Evolutionary conservation across 2,329 filamentous ascomycete genomes (phyloP).

Genomic region (Trichoderma lentiforme): DNA sequence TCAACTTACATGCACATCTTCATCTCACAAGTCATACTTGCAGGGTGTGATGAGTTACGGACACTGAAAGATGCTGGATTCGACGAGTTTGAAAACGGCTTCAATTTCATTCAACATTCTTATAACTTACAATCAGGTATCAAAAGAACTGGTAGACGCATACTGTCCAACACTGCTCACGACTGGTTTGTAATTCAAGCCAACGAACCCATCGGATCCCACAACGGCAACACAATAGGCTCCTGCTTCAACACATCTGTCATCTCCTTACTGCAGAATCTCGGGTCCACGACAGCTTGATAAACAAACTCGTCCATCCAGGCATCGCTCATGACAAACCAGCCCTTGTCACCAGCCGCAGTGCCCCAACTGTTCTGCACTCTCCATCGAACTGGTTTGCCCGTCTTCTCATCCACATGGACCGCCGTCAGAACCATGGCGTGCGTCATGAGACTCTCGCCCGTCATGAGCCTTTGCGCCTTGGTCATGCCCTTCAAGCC

Average conservation of each 20-base stretch:
- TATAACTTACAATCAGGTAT: background rate
- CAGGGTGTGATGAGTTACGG: background rate
- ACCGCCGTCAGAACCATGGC: conserved; percentile 90
- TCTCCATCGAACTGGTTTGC: conserved; percentile 70
- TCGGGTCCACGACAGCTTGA: conserved; percentile 78
- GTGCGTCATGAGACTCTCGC: conserved; percentile 83
- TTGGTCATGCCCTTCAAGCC: conserved; percentile 71
- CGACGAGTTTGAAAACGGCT: background rate
- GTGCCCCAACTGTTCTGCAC: conserved; percentile 86
- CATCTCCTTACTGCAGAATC: conserved; percentile 62
- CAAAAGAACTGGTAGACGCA: background rate
- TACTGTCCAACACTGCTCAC: background rate
- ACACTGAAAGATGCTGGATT: background rate
- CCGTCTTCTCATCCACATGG: conserved; percentile 63
- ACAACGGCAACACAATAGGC: conserved; percentile 68
- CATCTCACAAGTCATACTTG: background rate
- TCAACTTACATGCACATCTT: background rate
- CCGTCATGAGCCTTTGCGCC: conserved; percentile 67
- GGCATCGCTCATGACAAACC: conserved; percentile 83
- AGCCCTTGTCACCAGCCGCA: conserved; percentile 68
- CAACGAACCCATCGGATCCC: conserved; percentile 77
- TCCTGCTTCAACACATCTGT: conserved; percentile 67
- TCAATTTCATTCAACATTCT: background rate
- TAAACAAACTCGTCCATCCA: conserved; percentile 82
- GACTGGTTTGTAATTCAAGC: conserved; percentile 43